Base-by-base conservation (phyloP, 106 monocot species). In the Acanthochlamys bracteata region DNA sequence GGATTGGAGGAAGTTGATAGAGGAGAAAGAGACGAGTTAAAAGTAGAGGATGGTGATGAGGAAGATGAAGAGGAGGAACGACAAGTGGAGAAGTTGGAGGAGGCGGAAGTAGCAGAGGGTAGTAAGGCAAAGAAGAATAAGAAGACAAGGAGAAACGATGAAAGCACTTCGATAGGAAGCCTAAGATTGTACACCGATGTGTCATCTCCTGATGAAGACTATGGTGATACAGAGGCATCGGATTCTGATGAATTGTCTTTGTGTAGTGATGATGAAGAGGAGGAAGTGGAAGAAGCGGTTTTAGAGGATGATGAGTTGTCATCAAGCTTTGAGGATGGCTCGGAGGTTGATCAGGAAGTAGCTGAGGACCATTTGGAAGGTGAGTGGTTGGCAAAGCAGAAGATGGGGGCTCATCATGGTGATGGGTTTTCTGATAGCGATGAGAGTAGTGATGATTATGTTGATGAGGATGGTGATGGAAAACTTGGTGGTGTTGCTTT, bases 121-220 rank as follows among this genome's bases (percentile, higher is more conserved):
- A 33, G 33, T 33, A 52, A 24, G 10, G 69, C 54, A 9, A 43
- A 57, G 47, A 53, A 72, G 54, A 63, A 43, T n/a, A 59, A 66
- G n/a, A 59, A 68, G 7, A 61, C 55, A 24, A 63, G 62, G 58
- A 79, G 25, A 69, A 74, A 66, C 19, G 70, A 71, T 0, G 88
- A 75, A 0, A 88, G 81, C 82, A 24, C 92, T n/a, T 79, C 81
- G 20, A 86, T 99, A 53, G 98, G 92, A 43, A 83, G 98, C 24
- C 39, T 92, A 25, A 81, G 73, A 68, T 54, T 99, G 42, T 92
- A 99, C 68, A 86, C 88, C 0, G 88, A 99, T 56, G 74, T 68
- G 11, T 85, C 90, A 0, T 91, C 91, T 11, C 78, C 82, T 0
- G 85, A 78, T 4, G 92, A 93, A 45, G 85, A 73, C 16, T 55